Percentiles rank a stretch among this genome's conserved stretches.
phyloP scores from a whole-genome alignment of 2,329 filamentous ascomycete species.

The Escovopsis sp. region DNA sequence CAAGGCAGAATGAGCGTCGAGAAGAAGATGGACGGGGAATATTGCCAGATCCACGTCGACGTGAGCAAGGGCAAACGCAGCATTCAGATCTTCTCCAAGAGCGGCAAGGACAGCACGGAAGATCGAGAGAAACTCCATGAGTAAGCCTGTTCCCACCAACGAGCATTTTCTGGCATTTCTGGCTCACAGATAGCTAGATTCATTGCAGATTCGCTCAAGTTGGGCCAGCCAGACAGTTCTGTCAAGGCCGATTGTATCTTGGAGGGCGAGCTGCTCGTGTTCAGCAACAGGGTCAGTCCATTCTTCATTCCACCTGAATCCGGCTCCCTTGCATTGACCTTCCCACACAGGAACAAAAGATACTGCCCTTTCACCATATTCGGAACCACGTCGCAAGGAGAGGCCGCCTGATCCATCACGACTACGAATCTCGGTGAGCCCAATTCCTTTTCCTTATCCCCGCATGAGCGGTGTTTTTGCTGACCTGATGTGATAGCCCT shows the following conservation, averaged over 20 bases:
- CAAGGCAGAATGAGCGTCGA: constrained; percentile 54
- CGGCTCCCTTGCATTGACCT: background rate
- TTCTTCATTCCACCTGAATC: too few species aligned
- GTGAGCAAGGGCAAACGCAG: constrained; percentile 34
- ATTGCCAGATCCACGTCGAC: constrained; percentile 77
- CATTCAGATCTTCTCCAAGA: constrained; percentile 81
- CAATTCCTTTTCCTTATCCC: constrained; percentile 28
- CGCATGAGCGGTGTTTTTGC: background rate
- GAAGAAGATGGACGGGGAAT: constrained; percentile 76
- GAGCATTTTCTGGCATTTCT: background rate
- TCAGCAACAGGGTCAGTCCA: constrained; percentile 40
- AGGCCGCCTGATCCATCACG: constrained; percentile 51
- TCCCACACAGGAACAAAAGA: constrained; percentile 31
- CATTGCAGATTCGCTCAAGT: constrained; percentile 47
- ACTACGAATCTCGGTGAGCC: constrained; percentile 39
- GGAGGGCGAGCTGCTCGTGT: constrained; percentile 72
- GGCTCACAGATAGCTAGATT: constrained; percentile 20
- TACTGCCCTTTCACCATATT: constrained; percentile 69
- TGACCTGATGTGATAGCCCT: constrained; percentile 22
- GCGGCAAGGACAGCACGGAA: constrained; percentile 71
- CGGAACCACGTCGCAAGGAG: constrained; percentile 64
- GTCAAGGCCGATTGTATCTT: constrained; percentile 57
- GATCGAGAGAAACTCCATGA: constrained; percentile 48
- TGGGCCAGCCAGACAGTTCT: constrained; percentile 42
- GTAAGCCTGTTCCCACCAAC: constrained; percentile 22